A percentile compares a stretch with the other conserved stretches of the same genome.
Conservation (phyloP, 495 filamentous ascomycete species). For the Podospora sp. region DNA sequence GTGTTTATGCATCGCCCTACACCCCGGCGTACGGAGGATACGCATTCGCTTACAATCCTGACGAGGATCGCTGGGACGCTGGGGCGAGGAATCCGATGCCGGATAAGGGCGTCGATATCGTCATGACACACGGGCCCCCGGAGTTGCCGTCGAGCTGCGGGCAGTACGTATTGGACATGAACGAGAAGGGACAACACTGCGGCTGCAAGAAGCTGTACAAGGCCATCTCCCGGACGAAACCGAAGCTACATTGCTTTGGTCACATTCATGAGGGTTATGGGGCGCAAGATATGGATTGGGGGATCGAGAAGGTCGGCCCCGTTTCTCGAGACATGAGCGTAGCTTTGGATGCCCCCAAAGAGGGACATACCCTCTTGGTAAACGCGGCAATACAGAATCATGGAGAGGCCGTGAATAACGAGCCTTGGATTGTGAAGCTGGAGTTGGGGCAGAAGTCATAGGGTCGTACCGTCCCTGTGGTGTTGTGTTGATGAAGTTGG, state of each 20-base stretch:
- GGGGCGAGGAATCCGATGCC: constrained; percentile 4
- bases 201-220: constrained; percentile 52
- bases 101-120: constrained; percentile 54
- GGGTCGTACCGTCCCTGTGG: no score
- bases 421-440: constrained; percentile 27
- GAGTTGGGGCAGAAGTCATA: no score
- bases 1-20: constrained; percentile 64
- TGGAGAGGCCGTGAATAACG: constrained; percentile 13
- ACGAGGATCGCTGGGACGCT: constrained; percentile 51
- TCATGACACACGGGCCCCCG: constrained; percentile 69
- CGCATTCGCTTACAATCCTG: constrained; percentile 60
- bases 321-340: background rate
- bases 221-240: constrained; percentile 49
- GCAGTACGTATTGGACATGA: constrained; percentile 43
- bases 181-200: constrained; percentile 37
- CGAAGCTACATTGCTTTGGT: constrained; percentile 61
- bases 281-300: constrained; percentile 20
- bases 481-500: no score
- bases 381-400: constrained; percentile 35
- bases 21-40: constrained; percentile 61
- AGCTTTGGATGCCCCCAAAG: background rate
- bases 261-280: constrained; percentile 57
- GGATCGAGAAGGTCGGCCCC: background rate
- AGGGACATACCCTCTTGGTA: constrained; percentile 25
- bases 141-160: constrained; percentile 31